Percentiles rank a stretch among this genome's conserved stretches.
phyloP scores from a whole-genome alignment of 305 asterid species.

The Solanum chacoense region DNA sequence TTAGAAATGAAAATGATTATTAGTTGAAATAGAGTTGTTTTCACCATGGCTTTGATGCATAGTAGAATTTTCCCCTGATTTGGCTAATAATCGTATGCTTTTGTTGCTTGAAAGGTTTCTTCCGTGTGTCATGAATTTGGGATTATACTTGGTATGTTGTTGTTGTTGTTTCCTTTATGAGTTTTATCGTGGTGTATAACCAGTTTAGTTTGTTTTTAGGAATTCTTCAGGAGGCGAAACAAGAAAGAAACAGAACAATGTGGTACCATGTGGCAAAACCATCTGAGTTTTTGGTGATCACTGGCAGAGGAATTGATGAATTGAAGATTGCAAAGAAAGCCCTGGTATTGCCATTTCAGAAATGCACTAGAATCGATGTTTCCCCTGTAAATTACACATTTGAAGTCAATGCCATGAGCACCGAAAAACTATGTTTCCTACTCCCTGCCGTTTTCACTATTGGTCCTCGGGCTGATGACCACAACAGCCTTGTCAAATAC shows the following conservation, averaged over 20 bases:
- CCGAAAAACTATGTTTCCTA: background rate
- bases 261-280: background rate
- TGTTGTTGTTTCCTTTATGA: background rate
- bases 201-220: background rate
- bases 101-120: background rate
- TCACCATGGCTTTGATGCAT: background rate
- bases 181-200: background rate
- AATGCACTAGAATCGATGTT: background rate
- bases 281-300: background rate
- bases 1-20: background rate
- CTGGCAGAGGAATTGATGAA: background rate
- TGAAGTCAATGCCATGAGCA: constrained; percentile 1
- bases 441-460: background rate
- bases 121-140: background rate
- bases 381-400: background rate
- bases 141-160: background rate
- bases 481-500: background rate
- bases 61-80: background rate
- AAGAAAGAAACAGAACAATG: background rate
- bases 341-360: background rate
- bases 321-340: background rate
- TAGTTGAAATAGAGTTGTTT: background rate
- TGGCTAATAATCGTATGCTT: background rate
- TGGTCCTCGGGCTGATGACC: background rate
- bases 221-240: background rate